Evolutionary conservation across 495 filamentous ascomycete genomes (phyloP), one percentile per base, ranked within the genome.

Genomic region (Aspergillus hancockii): DNA sequence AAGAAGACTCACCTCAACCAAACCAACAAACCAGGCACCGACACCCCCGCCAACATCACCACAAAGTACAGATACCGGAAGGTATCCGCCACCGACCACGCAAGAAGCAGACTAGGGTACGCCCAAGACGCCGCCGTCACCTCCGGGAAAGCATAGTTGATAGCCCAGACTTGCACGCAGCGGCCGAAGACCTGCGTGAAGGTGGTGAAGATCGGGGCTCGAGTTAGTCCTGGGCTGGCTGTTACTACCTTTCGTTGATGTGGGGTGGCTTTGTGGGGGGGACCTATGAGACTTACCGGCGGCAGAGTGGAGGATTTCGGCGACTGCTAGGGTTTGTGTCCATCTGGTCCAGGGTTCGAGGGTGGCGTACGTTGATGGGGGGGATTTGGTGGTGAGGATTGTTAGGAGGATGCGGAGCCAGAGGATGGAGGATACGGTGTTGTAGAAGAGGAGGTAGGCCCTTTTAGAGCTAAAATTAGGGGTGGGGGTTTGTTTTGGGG

Each of bases 381-480:
- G 18, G 18, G 30, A 22, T 31, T 46, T 52, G 46, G 64, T 55
- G 31, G 43, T 25, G 28, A 66, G 19, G 23, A 64, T 47, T 22
- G 61, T 52, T 25, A 69, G 16, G 31, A 75, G 63, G 60, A 75
- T 82, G 21, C 75, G 74, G 30, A 79, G 60, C 91, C 91, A 93
- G 52, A 90, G 79, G 36, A 84, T 54, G 43, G 85, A 82, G 52
- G 84, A 90, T 50, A 84, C 67, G 63, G 82, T 72, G 71, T 93
- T 95, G 81, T 93, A 95, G 63, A 81, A 64, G 64, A 89, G 77
- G 23, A 93, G 83, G 71, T 92, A 92, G 51, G 40, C 32, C 32
- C 36, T 57, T 6, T 52, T 45, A 25, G 36, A 7, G 30, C 47
- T 31, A n/a, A 58, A 61, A 46, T 63, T 51, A 41, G 62, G 34